These are phyloP conservation scores for Corylus avellana DNA, from an alignment of 306 rosid genomes.

Conservation along the genomic window DNA sequence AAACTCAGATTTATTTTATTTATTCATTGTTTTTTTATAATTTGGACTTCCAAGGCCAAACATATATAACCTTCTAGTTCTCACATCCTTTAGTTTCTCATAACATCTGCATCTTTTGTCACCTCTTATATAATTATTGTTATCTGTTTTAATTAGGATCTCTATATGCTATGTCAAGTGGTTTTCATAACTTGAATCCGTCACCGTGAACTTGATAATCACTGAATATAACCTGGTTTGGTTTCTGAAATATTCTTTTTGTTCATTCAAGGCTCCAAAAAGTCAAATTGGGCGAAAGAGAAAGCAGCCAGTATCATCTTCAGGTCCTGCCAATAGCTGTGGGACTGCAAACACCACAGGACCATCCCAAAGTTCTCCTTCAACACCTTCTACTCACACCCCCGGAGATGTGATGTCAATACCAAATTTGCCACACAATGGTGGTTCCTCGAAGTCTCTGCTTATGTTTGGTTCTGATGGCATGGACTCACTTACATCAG, in stretches of 20 bases:
- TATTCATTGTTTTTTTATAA: neutral
- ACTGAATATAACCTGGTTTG: neutral
- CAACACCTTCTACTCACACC: conserved; percentile 59
- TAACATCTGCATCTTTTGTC: neutral
- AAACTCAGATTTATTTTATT: neutral
- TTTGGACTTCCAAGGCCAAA: neutral
- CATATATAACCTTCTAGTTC: neutral
- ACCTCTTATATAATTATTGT: neutral
- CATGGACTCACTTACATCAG: conserved; percentile 51
- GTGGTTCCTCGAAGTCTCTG: conserved; percentile 52
- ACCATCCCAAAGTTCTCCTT: conserved; percentile 58
- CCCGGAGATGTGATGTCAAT: conserved; percentile 48
- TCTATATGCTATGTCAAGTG: neutral
- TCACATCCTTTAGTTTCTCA: neutral
- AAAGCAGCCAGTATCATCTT: conserved; percentile 55
- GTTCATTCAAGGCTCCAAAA: conserved; percentile 48
- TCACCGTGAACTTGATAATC: neutral
- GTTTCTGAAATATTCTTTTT: conserved; percentile 26
- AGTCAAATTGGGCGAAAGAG: conserved; percentile 52
- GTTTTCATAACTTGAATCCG: neutral
- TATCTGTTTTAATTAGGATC: neutral
- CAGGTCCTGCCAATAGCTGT: conserved; percentile 62
- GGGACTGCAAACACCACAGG: conserved; percentile 68
- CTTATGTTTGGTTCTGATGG: conserved; percentile 53
- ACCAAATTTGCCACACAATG: conserved; percentile 54